Evolutionary conservation across 2,329 filamentous ascomycete genomes (phyloP), one percentile per base, ranked within the genome.

Genomic region (Aquanectria penicillioides): DNA sequence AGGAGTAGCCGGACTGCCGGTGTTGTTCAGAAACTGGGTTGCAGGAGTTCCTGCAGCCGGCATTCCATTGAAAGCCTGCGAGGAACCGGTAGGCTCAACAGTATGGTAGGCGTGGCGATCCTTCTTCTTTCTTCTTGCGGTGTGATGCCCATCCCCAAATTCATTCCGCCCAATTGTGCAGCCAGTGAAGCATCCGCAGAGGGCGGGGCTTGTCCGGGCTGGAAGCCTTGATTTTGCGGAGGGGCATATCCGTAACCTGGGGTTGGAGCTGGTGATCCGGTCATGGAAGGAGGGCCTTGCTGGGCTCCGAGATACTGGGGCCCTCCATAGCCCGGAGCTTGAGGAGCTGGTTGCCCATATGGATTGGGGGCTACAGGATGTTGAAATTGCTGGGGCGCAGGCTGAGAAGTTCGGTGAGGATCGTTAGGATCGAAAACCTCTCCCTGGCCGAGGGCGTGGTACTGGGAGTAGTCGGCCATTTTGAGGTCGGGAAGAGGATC

Each of bases 51-150:
- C 85, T 10, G 81, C 79, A 20, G 85, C 82, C 2, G 88, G 86
- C 71, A 89, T 86, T 61, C 87, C 89, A 72, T 89, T 89, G 78
- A 91, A 91, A 10, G 87, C 80, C 70, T 90, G 87, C 6, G 89
- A 87, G 28, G 87, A 87, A 46, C 88, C 87, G 5, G 82, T 82
- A 18, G 91, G 87, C 64, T 94, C 92, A 50, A 98, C 86, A 33
- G 87, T 89, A 75, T 98, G 94, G 76, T 97, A 91, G 63, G 94
- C 94, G 78, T 98, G 94, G 59, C 93, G 87, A 74, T 97, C 91
- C 84, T 97, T 97, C 87, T 97, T 98, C 83, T 94, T 92, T 76
- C 83, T 90, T 74, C 87, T 83, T 56, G 77, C 78, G 3, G 80
- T 80, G 44, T 85, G 74, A 29, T 81, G 79, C 40, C 81, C 75